phyloP scores from a whole-genome alignment of 345 rosid species.

The Syzygium jambos region DNA sequence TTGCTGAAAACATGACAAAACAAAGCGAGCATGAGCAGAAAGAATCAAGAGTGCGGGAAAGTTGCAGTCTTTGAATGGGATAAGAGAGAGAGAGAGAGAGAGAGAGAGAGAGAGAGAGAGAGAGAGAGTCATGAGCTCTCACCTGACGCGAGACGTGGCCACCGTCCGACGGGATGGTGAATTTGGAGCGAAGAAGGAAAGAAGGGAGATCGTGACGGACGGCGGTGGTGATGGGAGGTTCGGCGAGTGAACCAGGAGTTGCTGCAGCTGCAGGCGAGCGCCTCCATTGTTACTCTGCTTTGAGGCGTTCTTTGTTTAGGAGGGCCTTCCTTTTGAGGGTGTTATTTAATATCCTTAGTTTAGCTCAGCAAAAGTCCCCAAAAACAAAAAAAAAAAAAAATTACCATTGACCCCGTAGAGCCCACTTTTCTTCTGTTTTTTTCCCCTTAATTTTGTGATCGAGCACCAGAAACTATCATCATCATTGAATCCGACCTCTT shows the following conservation, averaged over 20 bases:
- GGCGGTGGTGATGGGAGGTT: background rate
- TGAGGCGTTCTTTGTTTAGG: background rate
- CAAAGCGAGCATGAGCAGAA: background rate
- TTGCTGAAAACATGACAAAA: background rate
- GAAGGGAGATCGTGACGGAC: background rate
- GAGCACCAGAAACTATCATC: background rate
- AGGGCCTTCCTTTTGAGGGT: background rate
- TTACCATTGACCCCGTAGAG: background rate
- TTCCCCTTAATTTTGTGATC: background rate
- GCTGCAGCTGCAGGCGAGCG: background rate
- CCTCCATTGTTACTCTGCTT: background rate
- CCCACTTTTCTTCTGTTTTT: background rate
- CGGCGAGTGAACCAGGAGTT: background rate
- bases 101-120: background rate
- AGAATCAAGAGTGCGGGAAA: background rate
- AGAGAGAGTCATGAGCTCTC: background rate
- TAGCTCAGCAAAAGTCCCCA: background rate
- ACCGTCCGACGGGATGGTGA: background rate
- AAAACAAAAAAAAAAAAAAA: too few relatives aligned
- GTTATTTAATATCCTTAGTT: background rate
- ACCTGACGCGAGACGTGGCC: background rate
- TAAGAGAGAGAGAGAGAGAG: background rate
- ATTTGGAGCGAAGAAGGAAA: background rate
- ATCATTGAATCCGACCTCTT: background rate
- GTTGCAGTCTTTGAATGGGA: background rate